Evolutionary conservation across 257 asterid species (phyloP).

Genomic region (Forsythia suspensa): DNA sequence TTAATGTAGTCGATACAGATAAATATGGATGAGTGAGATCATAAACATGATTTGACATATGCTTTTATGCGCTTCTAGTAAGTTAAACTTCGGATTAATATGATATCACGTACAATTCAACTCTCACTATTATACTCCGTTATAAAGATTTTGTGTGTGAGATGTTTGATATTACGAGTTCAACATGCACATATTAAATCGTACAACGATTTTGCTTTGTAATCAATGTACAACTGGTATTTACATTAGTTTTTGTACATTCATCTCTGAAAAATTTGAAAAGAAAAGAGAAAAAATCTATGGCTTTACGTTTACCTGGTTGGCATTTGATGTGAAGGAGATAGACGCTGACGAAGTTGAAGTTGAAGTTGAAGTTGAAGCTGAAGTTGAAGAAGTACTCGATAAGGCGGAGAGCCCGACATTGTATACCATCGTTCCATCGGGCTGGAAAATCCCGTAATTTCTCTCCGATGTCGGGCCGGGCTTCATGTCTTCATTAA

Average conservation of each 20-base stretch:
- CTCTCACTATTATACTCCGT: too few species aligned
- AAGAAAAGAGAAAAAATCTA: not conserved
- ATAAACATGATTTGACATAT: not conserved
- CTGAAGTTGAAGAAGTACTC: conserved; percentile 28
- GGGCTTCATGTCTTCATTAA: conserved; percentile 80
- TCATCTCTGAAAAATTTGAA: not conserved
- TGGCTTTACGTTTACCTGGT: conserved; percentile 38
- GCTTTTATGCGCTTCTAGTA: not conserved
- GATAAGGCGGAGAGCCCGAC: conserved; percentile 40
- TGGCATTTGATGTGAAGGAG: conserved; percentile 53
- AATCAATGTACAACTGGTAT: not conserved
- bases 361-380: conserved; percentile 33
- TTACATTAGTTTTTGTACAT: not conserved
- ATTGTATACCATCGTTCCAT: conserved; percentile 69
- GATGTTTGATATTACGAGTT: not conserved
- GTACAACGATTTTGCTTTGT: not conserved
- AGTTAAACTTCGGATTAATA: not conserved
- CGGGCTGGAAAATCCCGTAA: conserved; percentile 68
- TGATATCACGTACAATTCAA: not conserved
- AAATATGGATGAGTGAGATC: not conserved
- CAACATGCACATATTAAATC: not conserved
- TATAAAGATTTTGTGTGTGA: too few species aligned
- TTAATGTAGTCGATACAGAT: not conserved
- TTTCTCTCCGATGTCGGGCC: conserved; percentile 80
- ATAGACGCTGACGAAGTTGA: conserved; percentile 33